Evolutionary conservation across 352 stramenopile genomes (phyloP), one percentile per base, ranked within the genome.

Genomic region (Phytophthora megakarya): DNA sequence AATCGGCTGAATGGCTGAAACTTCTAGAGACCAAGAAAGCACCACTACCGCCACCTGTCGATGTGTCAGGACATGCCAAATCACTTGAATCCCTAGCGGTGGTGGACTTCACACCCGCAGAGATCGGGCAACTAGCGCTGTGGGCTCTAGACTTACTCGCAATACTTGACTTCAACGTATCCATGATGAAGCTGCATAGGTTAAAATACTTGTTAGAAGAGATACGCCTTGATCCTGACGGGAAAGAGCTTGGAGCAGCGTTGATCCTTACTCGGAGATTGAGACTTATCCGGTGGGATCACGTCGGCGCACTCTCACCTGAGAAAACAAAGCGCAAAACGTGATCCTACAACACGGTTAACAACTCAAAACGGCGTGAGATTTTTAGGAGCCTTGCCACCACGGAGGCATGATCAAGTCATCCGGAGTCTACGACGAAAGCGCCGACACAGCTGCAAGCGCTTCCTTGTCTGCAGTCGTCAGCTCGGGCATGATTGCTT

Each of bases 201-300:
- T 70, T 92, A 48, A 92, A 89, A 72, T 92, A 88, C 48, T 54
- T 92, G 37, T 73, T 92, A 40, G 72, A 86, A 52, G 83, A 92
- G 53, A 88, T 92, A 48, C 78, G 75, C 9, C 63, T 87, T 40
- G 83, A 90, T 55, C 81, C 79, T 21, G 77, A 88, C 9, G 68
- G 66, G 8, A 70, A 83, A 35, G 79, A 81, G 38, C 68, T 90
- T 18, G 79, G 83, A 3, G 68, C 64, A 19, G 70, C 71, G 12
- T 62, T 92, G 18, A 87, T 92, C 42, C 73, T 92, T 43, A 89
- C 83, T 40, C 69, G 80, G 37, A 65, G 79, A 2, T 53, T 92
- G 56, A 73, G 81, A 16, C 68, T 90, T 10, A 86, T 92, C 19
- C 73, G 78, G 6, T 92, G 81, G 84, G 78, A 90, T 62, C 52